Evolutionary conservation across 176 grass and related monocot genomes (phyloP), one percentile per base, ranked within the genome.

Genomic region (Dendrocalamus sinicus): DNA sequence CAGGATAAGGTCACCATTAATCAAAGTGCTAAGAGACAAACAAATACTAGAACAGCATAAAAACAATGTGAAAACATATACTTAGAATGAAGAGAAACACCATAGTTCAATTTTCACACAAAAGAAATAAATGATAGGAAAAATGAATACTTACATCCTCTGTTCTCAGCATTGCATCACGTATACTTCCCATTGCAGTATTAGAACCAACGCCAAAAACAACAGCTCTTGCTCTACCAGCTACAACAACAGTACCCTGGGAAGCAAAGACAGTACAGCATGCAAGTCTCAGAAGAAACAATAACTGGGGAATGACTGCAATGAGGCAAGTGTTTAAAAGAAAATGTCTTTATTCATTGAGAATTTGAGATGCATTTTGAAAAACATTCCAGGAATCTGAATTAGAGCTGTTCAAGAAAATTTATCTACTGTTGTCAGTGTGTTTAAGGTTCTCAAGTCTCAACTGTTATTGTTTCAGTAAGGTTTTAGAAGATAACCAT

Each of bases 171-270:
- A 98, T 98, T 75, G 93, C 96, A 92, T 98, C 96, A 73, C 96
- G 96, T 85, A 98, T 98, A 74, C 93, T 98, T 77, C 96, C 96
- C 92, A 98, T 94, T 81, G 96, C 96, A 84, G 96, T 98, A 80
- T 92, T 96, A 67, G 93, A 96, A 50, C 96, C 96, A 77, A 98
- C 90, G 43, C 96, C 96, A 77, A 87, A 81, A 41, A 98, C 96
- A 75, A 98, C 79, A 82, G 96, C 92, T 94, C 93, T 94, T 72
- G 96, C 96, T 90, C 91, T 92, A 78, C 96, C 96, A 90, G 90
- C 91, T 61, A 96, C 96, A 61, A 98, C 93, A 85, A 98, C 90
- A 65, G 96, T 98, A 28, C 96, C 96, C 96, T 98, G 80, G 40
- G 66, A 75, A 86, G 62, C 54, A 80, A 81, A 86, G 84, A 19